Percentiles rank a stretch among this genome's conserved stretches.
Conservation (phyloP, 805 yeast species). For the Cyberlindnera suaveolens region DNA sequence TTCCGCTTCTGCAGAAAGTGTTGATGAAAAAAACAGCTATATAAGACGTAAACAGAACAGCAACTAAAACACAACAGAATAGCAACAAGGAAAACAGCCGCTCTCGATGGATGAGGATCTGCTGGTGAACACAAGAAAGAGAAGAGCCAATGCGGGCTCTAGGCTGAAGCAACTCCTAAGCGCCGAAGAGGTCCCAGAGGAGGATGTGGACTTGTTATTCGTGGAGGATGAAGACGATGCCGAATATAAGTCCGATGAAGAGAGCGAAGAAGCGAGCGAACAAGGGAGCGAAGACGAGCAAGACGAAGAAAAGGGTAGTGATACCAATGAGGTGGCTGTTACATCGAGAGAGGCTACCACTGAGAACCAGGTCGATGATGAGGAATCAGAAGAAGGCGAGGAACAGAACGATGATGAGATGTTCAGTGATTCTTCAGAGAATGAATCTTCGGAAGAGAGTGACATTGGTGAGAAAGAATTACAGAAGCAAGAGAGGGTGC, state of each 20-base stretch:
- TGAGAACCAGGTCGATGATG: conserved; percentile 5
- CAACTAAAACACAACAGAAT: background rate
- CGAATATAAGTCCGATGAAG: conserved; percentile 35
- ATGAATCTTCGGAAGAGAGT: conserved; percentile 46
- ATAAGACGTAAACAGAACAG: too few relatives aligned
- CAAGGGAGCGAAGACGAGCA: conserved; percentile 25
- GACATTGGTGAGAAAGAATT: conserved; percentile 67
- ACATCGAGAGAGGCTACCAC: conserved; percentile 16
- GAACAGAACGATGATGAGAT: conserved; percentile 37
- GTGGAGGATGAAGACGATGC: conserved; percentile 56
- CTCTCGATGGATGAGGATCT: conserved; percentile 31
- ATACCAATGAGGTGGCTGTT: conserved; percentile 13
- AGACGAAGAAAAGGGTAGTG: conserved; percentile 4
- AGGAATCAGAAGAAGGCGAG: conserved; percentile 6
- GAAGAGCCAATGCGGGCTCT: conserved; percentile 89
- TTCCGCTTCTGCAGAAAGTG: too few relatives aligned
- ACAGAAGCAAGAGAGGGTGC: conserved; percentile 36
- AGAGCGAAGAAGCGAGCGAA: conserved; percentile 25
- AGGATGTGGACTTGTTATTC: conserved; percentile 67
- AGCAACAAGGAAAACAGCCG: background rate
- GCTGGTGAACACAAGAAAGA: conserved; percentile 66
- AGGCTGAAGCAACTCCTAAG: conserved; percentile 67
- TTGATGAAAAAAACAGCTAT: too few relatives aligned
- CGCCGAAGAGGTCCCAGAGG: conserved; percentile 58
- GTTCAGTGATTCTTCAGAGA: conserved; percentile 47